Evolutionary conservation across 306 rosid genomes (phyloP), one percentile per base, ranked within the genome.

Genomic region (Luffa aegyptiaca): DNA sequence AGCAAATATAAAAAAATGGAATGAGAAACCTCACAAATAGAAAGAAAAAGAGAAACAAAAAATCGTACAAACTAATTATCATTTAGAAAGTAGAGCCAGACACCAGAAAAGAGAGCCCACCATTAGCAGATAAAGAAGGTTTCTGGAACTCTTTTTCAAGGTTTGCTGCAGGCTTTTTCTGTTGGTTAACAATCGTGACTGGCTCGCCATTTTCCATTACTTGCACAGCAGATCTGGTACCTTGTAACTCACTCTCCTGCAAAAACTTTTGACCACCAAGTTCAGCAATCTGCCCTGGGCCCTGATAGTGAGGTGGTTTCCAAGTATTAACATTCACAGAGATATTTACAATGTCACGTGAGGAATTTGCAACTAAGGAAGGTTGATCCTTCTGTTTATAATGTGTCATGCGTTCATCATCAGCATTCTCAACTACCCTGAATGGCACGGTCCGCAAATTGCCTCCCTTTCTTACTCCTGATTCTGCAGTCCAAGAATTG

Each of bases 251-350:
- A 81, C 70, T 72, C 80, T 63, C 87, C 80, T 72, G 83, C 65
- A 78, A 18, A 20, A 84, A 79, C 80, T 80, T 83, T 82, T 84
- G 86, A 80, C 88, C 85, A 81, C 83, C 88, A 56, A 26, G 70
- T 71, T 86, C 86, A 33, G 81, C 80, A 82, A 86, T 79, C 83
- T 85, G 93, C 83, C 89, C 84, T 36, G 87, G 80, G 71, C 85
- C 97, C 88, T 88, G 87, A 82, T 86, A 89, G 37, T 85, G 86
- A 62, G 83, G 85, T 16, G 91, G 90, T 80, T 95, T 93, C 96
- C 97, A 90, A 44, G 90, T 80, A 86, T 89, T 91, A 78, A 85
- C 90, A 87, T 88, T 89, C 80, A 83, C 88, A 66, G 97, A 90
- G 78, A 84, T 80, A 79, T 89, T 92, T 65, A 90, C 87, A 77